A percentile compares a stretch with the other conserved stretches of the same genome.
Evolutionary conservation across 305 asterid genomes (phyloP).

Genomic region (Solanum chacoense): DNA sequence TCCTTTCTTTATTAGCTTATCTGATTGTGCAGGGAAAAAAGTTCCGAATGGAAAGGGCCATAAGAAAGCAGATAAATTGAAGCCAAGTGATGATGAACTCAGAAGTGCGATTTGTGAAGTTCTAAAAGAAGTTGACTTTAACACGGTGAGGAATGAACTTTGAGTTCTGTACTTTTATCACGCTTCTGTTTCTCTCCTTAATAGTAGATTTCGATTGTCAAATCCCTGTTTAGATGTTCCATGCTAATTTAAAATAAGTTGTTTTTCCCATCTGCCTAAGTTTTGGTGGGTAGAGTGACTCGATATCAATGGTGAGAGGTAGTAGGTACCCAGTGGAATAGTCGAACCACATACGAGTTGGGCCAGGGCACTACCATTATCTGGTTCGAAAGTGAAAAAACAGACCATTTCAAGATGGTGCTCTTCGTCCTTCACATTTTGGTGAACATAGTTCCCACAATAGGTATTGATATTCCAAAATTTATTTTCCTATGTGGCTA

Average conservation of each 20-base stretch:
- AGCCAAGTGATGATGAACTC: slow-evolving; percentile 18
- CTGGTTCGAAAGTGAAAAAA: neutral
- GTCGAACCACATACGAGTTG: neutral
- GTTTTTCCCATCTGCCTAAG: neutral
- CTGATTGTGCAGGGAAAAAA: slow-evolving; percentile 19
- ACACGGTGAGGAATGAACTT: slow-evolving; percentile 18
- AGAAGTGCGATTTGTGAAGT: slow-evolving; percentile 9
- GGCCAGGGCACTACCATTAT: neutral
- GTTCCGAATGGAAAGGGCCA: slow-evolving; percentile 14
- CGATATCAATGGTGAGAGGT: neutral
- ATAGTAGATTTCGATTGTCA: neutral
- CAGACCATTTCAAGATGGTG: neutral
- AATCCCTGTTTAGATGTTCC: neutral
- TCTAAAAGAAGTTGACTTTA: slow-evolving; percentile 20
- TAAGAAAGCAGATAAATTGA: slow-evolving; percentile 8
- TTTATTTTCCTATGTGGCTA: neutral
- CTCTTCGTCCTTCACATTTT: neutral
- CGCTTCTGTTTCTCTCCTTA: neutral
- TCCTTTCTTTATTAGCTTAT: neutral
- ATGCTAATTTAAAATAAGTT: neutral
- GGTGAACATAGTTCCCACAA: neutral
- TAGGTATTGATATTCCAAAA: neutral
- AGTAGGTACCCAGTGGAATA: neutral
- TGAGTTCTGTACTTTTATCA: neutral
- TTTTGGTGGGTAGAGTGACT: neutral